Evolutionary conservation across 257 asterid genomes (phyloP).

Genomic region (Capsicum pubescens): DNA sequence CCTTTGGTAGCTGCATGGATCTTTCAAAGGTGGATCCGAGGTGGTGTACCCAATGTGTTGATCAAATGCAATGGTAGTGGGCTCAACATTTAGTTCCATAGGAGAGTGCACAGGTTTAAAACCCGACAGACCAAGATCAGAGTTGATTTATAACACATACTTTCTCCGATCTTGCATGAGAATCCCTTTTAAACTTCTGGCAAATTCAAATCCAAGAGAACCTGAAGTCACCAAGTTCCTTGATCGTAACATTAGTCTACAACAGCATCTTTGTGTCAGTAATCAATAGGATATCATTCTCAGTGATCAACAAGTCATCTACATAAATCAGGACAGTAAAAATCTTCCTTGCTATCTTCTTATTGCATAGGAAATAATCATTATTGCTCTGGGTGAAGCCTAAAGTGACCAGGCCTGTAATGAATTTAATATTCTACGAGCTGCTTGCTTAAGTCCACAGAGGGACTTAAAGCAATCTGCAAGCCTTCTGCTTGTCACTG

Average conservation of each 20-base stretch:
- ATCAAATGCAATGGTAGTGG: not conserved
- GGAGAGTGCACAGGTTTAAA: not conserved
- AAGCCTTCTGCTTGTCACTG: too few relatives aligned
- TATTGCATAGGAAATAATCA: too few relatives aligned
- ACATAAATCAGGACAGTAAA: too few relatives aligned
- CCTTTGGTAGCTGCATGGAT: not conserved
- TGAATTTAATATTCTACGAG: too few relatives aligned
- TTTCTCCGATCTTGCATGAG: not conserved
- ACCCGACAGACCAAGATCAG: not conserved
- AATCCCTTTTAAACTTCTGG: not conserved
- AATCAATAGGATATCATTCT: not conserved
- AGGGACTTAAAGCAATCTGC: too few relatives aligned
- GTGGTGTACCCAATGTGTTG: not conserved
- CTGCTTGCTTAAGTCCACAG: too few relatives aligned
- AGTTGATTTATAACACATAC: not conserved
- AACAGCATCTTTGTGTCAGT: not conserved
- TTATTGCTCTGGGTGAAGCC: too few relatives aligned
- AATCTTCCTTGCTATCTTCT: too few relatives aligned
- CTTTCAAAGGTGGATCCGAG: not conserved
- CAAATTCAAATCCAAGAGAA: not conserved
- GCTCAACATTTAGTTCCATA: not conserved
- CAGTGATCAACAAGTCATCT: too few relatives aligned
- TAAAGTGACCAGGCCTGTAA: too few relatives aligned
- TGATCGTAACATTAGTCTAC: not conserved
- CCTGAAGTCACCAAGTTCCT: not conserved